Evolutionary conservation across 257 asterid species (phyloP).

Genomic region (Thymus mandschuricus): DNA sequence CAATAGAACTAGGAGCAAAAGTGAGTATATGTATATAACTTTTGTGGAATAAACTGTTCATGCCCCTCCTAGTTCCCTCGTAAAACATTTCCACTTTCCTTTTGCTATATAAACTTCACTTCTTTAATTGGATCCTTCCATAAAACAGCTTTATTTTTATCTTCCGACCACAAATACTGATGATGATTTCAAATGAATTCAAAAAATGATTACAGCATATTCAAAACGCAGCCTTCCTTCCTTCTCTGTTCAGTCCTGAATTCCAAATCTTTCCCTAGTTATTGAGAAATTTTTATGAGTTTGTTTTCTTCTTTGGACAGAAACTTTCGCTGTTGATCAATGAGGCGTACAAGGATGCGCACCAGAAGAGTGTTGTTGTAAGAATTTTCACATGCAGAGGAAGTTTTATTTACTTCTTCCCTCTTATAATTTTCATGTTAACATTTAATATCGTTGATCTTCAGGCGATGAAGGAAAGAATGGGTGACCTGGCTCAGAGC

Average conservation of each 20-base stretch:
- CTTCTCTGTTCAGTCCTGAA: neutral
- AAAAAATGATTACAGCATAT: neutral
- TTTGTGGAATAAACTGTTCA: neutral
- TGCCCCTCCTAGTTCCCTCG: neutral
- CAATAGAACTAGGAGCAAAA: slow-evolving; percentile 73
- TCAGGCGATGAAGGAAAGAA: slow-evolving; percentile 79
- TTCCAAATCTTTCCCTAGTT: neutral
- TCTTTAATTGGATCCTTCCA: too few relatives aligned
- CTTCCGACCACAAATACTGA: too few relatives aligned
- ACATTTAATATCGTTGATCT: slow-evolving; percentile 15
- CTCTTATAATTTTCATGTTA: neutral
- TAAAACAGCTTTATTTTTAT: too few relatives aligned
- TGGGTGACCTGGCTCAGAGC: slow-evolving; percentile 77
- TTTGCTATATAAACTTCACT: too few relatives aligned
- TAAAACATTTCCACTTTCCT: too few relatives aligned
- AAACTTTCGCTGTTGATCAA: slow-evolving; percentile 63
- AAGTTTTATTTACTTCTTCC: neutral
- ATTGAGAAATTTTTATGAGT: slow-evolving; percentile 1
- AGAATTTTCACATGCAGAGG: slow-evolving; percentile 3
- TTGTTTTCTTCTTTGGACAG: slow-evolving; percentile 40
- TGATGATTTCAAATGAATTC: too few relatives aligned
- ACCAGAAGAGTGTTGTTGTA: slow-evolving; percentile 72
- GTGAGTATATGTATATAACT: slow-evolving; percentile 42
- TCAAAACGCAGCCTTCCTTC: neutral
- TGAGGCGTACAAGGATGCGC: slow-evolving; percentile 80